These are phyloP conservation scores for Pochonia chlamydosporia DNA, from an alignment of 2,329 filamentous ascomycete genomes.

Conservation along the genomic window DNA sequence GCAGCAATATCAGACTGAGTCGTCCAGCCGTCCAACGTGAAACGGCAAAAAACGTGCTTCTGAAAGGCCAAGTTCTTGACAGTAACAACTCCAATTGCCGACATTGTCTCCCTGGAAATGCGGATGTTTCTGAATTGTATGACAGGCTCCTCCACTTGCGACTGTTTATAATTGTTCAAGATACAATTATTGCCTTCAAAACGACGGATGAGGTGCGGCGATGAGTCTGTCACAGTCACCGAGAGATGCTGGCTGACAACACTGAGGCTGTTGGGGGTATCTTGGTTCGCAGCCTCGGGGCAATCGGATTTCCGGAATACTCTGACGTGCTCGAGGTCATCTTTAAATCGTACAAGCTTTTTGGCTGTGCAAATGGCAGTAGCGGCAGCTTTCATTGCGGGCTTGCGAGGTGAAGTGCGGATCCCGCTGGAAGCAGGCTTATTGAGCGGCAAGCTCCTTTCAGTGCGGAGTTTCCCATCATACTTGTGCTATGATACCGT, in stretches of 20 bases:
- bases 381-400: not conserved
- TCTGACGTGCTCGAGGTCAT: not conserved
- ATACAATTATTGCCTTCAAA: not conserved
- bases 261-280: not conserved
- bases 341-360: not conserved
- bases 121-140: not conserved
- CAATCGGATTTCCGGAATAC: not conserved
- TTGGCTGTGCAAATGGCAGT: not conserved
- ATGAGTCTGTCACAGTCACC: not conserved
- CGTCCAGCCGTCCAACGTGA: conserved; percentile 97
- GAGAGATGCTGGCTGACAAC: not conserved
- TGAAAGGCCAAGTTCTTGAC: conserved; percentile 87
- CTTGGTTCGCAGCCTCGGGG: not conserved
- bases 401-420: not conserved
- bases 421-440: not conserved
- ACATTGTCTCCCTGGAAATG: conserved; percentile 64
- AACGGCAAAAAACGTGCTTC: conserved; percentile 80
- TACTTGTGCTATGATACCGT: not conserved
- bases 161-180: not conserved
- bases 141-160: not conserved
- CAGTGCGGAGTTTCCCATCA: too few species aligned
- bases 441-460: not conserved
- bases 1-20: conserved; percentile 90
- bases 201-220: not conserved
- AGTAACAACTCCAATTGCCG: conserved; percentile 71